Percentiles rank a stretch among this genome's conserved stretches.
These are phyloP conservation scores for Zarea fungicola DNA, from an alignment of 2,329 filamentous ascomycete genomes.

Conservation along the genomic window DNA sequence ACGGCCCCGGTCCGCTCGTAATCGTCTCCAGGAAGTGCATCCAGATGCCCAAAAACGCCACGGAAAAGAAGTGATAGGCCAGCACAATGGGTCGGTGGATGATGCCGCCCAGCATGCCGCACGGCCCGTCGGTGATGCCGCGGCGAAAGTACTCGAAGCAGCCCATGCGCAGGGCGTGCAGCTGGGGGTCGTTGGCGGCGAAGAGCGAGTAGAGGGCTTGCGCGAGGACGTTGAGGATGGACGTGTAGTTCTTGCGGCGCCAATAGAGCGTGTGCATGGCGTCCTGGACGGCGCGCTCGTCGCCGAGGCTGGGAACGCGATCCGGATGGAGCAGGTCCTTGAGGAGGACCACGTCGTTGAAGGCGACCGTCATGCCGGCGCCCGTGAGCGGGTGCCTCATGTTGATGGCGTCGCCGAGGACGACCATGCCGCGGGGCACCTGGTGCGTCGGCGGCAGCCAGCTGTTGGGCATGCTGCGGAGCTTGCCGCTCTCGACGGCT, in stretches of 20 bases:
- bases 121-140: slow-evolving; percentile 70
- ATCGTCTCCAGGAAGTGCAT: slow-evolving; percentile 39
- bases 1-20: slow-evolving; percentile 23
- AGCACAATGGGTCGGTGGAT: slow-evolving; percentile 72
- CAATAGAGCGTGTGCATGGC: slow-evolving; percentile 80
- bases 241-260: slow-evolving; percentile 73
- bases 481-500: slow-evolving; percentile 71
- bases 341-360: slow-evolving; percentile 84
- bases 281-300: slow-evolving; percentile 58
- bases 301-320: slow-evolving; percentile 61
- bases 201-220: slow-evolving; percentile 90
- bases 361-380: slow-evolving; percentile 95
- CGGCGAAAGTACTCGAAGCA: slow-evolving; percentile 91
- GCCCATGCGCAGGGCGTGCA: slow-evolving; percentile 76
- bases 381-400: slow-evolving; percentile 99
- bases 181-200: slow-evolving; percentile 72
- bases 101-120: slow-evolving; percentile 75
- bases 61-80: slow-evolving; percentile 89
- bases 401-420: slow-evolving; percentile 93
- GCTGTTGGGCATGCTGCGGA: slow-evolving; percentile 88
- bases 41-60: slow-evolving; percentile 86
- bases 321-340: slow-evolving; percentile 66
- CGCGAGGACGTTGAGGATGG: slow-evolving; percentile 96
- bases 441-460: slow-evolving; percentile 75
- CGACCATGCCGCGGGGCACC: slow-evolving; percentile 56